Percentiles rank a stretch among this genome's conserved stretches.
Conservation (phyloP, 192 early-diverging fungal species). For the Powellomyces hirtus region DNA sequence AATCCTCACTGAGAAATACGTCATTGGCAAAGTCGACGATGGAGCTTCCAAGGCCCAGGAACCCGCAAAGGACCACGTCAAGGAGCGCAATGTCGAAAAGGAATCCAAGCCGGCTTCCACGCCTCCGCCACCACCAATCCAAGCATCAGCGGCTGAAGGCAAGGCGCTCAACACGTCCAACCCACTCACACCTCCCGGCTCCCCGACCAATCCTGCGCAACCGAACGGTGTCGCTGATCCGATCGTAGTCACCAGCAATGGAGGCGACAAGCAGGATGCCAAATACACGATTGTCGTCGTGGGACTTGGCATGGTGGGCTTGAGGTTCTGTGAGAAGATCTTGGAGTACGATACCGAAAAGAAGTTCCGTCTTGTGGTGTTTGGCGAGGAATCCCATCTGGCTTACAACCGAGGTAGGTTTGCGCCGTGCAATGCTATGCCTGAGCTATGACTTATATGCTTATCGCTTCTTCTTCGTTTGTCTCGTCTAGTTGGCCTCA, state of each 20-base stretch:
- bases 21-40: conserved; percentile 17
- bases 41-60: too few relatives aligned
- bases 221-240: too few relatives aligned
- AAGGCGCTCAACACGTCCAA: background rate
- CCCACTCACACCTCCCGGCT: background rate
- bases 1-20: conserved; percentile 35
- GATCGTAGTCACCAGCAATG: too few relatives aligned
- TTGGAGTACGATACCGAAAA: conserved; percentile 50
- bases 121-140: too few relatives aligned
- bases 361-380: conserved; percentile 47
- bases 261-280: too few relatives aligned
- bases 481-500: conserved; percentile 49
- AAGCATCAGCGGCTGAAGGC: background rate
- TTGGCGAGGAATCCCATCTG: conserved; percentile 56
- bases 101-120: background rate
- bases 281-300: conserved; percentile 45
- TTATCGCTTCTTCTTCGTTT: background rate
- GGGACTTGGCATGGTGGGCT: conserved; percentile 70
- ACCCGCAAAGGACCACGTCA: background rate
- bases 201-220: background rate
- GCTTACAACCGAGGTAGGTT: conserved; percentile 58
- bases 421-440: background rate
- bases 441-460: conserved; percentile 1
- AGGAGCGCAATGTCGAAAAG: background rate
- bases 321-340: conserved; percentile 64